Evolutionary conservation across 1,139 yeast species (phyloP).

Genomic region (Yarrowia galli): DNA sequence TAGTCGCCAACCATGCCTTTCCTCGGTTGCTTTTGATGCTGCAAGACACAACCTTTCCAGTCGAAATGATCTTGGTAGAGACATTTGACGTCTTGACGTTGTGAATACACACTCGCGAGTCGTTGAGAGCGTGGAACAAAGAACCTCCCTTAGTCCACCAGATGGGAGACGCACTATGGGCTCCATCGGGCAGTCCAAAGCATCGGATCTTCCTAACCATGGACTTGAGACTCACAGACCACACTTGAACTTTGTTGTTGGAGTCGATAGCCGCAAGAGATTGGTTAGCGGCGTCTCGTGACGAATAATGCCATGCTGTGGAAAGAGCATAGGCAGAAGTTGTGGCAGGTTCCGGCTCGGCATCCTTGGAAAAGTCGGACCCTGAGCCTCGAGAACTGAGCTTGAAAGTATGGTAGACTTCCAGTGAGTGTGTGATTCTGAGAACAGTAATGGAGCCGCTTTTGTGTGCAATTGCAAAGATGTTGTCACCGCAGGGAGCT

Average conservation of each 20-base stretch:
- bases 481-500: conserved; percentile 30
- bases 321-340: conserved; percentile 7
- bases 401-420: conserved; percentile 24
- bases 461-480: conserved; percentile 30
- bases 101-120: conserved; percentile 31
- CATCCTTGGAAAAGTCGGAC: conserved; percentile 1
- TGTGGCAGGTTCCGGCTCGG: background rate
- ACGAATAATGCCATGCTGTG: conserved; percentile 33
- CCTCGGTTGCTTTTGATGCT: conserved; percentile 26
- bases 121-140: conserved; percentile 20
- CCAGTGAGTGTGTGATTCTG: conserved; percentile 16
- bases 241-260: conserved; percentile 32
- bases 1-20: conserved; percentile 22
- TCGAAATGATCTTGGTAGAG: background rate
- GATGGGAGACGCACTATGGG: background rate
- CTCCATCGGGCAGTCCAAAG: conserved; percentile 24
- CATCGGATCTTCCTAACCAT: conserved; percentile 25
- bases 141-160: conserved; percentile 36
- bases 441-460: conserved; percentile 19
- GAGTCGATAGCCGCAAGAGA: conserved; percentile 27
- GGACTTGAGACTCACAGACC: conserved; percentile 13
- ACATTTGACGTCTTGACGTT: conserved; percentile 27
- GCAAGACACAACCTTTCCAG: conserved; percentile 14
- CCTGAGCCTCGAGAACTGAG: conserved; percentile 26
- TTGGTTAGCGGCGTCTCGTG: conserved; percentile 7